Base-by-base conservation (phyloP, 2,329 filamentous ascomycete species). In the Sclerotinia glacialis region DNA sequence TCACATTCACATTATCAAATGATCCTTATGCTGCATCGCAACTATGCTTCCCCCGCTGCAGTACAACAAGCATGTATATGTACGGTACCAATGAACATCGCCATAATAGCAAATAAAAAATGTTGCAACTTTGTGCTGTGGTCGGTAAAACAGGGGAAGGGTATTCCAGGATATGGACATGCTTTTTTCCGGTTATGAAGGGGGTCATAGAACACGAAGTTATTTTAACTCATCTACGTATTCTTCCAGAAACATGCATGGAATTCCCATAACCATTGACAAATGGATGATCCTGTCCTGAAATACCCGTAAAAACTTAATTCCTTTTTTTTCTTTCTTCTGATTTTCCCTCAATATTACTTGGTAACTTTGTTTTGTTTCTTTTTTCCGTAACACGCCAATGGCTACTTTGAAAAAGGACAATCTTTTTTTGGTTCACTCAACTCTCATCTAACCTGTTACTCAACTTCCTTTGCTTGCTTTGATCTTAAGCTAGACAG, bases 181-280 rank as follows among this genome's bases (percentile, higher is more conserved):
- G 42, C 42, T 58, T 59, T 55, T 61, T 37, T 65, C 18, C 37
- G 49, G 42, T 53, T 14, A 47, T 64, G 61, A 64, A 64, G 52
- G 44, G n/a, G 63, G 42, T 65, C 34, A 50, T 58, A 65, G 53
- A 65, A 65, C 53, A 65, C 53, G 63, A 65, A 64, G 63, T 50
- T 59, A 65, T 59, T 49, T 59, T 65, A 65, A 59, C 54, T 58
- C n/a, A 40, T 6, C 42, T 49, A 65, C 42, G 59, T 52, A 52
- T 58, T 49, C 53, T 65, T 65, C 63, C 55, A 65, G 63, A 65
- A 59, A 65, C 26, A 65, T 60, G 63, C 53, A 65, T 58, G 31
- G 63, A 56, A 64, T 64, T 55, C 28, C n/a, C 34, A 47, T 65
- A 37, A 34, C 53, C 37, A 37, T 56, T 64, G 42, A n/a, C 62